Evolutionary conservation across 208 protist species (phyloP), one percentile per base, ranked within the genome.

Genomic region (Acanthamoeba triangularis): DNA sequence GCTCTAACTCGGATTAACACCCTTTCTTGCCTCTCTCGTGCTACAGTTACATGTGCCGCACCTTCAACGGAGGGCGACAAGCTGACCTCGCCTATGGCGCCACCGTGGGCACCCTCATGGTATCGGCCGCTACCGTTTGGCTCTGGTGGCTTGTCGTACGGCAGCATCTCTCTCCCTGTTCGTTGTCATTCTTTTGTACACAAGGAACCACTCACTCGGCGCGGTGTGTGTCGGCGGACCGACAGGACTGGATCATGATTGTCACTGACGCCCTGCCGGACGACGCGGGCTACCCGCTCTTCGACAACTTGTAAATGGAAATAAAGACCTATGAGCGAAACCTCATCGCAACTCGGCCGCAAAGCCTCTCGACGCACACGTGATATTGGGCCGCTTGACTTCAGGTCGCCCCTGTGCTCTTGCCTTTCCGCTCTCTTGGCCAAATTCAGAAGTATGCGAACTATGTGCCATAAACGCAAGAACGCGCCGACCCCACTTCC

Each of bases 131-230:
- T 28, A 16, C 13, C 35, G 63, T 92, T 23, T 92, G 85, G 85
- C 33, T 92, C n/a, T 92, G 85, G 85, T 92, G 85, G 85, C 52
- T 92, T 2, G 14, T 92, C 28, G 85, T 92, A 92, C 37, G 85
- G 11, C 25, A 47, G 7, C 33, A 23, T 13, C 23, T 47, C 25
- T 52, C 28, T n/a, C 63, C 2, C 33, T 33, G 47, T 69, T 91
- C 6, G 20, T 44, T 47, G 10, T 56, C 33, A 28, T 23, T 44
- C 25, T 37, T 28, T 69, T 56, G 1, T 8, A 2, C 41, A 49
- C 37, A 41, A 1, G 37, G 11, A 37, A 74, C 11, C 14, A 56
- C 52, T 56, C 52, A 20, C 52, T 56, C 52, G 2, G 14, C 3
- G 2, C 52, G 5, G 37, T 41, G 37, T 41, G 37, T 41, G 37